These are phyloP conservation scores for Mycena indigotica DNA, from an alignment of 768 basidiomycete species.

Conservation along the genomic window DNA sequence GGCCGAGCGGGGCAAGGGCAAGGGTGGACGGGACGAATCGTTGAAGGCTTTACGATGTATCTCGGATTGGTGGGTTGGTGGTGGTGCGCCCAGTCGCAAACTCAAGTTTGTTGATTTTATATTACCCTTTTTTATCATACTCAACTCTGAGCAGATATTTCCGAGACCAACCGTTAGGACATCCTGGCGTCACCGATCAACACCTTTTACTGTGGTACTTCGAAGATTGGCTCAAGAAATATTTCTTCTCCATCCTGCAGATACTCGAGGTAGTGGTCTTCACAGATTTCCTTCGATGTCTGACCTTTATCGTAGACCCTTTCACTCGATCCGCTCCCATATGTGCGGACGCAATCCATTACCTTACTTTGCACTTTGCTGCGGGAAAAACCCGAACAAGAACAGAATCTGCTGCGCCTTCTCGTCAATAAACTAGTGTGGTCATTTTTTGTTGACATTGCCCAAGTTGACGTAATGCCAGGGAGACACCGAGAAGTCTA, in stretches of 20 bases:
- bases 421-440: slow-evolving; percentile 92
- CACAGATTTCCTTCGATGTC: not conserved
- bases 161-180: slow-evolving; percentile 79
- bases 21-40: slow-evolving; percentile 91
- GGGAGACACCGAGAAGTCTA: slow-evolving; percentile 87
- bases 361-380: slow-evolving; percentile 79
- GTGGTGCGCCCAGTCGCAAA: slow-evolving; percentile 86
- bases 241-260: slow-evolving; percentile 89
- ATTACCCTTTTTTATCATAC: not conserved
- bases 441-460: slow-evolving; percentile 9
- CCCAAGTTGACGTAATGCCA: slow-evolving; percentile 29
- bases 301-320: slow-evolving; percentile 51
- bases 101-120: slow-evolving; percentile 67
- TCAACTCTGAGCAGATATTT: slow-evolving; percentile 64
- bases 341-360: slow-evolving; percentile 85
- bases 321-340: slow-evolving; percentile 82
- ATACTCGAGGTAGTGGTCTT: slow-evolving; percentile 71
- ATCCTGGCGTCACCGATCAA: slow-evolving; percentile 65
- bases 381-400: slow-evolving; percentile 91
- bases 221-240: slow-evolving; percentile 98
- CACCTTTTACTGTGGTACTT: slow-evolving; percentile 85
- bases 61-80: slow-evolving; percentile 97
- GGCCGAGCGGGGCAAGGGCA: slow-evolving; percentile 77
- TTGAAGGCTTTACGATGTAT: slow-evolving; percentile 88
- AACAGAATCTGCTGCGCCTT: slow-evolving; percentile 90